phyloP scores from a whole-genome alignment of 331 rosid genomes.

The Quercus phellos region DNA sequence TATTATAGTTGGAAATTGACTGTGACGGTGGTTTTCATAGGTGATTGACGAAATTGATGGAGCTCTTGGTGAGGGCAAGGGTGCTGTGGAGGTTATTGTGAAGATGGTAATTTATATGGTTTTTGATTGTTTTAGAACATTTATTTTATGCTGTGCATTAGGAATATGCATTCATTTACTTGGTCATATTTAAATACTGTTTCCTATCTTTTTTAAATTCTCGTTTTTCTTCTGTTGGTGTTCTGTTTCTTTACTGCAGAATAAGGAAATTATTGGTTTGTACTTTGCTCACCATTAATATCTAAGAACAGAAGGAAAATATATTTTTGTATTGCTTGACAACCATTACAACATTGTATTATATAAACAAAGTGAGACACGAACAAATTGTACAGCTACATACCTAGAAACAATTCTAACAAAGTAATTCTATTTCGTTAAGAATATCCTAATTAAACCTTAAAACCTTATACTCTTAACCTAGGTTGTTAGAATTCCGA shows the following conservation, averaged over 20 bases:
- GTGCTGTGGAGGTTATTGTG: slow-evolving; percentile 85
- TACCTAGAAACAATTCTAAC: background rate
- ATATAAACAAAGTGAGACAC: background rate
- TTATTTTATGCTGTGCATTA: slow-evolving; percentile 3
- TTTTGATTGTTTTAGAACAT: slow-evolving; percentile 2
- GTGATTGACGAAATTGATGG: slow-evolving; percentile 98
- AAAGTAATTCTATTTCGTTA: background rate
- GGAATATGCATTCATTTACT: slow-evolving; percentile 9
- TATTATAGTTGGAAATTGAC: background rate
- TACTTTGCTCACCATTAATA: slow-evolving; percentile 3
- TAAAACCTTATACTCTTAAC: background rate
- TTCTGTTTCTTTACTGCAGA: slow-evolving; percentile 9
- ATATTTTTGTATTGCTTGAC: background rate
- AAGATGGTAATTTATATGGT: slow-evolving; percentile 62
- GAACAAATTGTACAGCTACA: background rate
- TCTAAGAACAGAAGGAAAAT: background rate
- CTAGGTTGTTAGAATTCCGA: background rate
- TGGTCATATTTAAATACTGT: slow-evolving; percentile 3
- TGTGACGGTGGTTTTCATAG: slow-evolving; percentile 30
- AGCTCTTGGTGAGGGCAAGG: slow-evolving; percentile 89
- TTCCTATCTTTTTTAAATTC: slow-evolving; percentile 1
- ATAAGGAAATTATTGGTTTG: slow-evolving; percentile 1
- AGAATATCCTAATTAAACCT: background rate
- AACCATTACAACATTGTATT: background rate
- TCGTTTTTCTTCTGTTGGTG: slow-evolving; percentile 7